Percentiles rank a stretch among this genome's conserved stretches.
Evolutionary conservation across 495 filamentous ascomycete species (phyloP).

Genomic region (Penicillium taxi): DNA sequence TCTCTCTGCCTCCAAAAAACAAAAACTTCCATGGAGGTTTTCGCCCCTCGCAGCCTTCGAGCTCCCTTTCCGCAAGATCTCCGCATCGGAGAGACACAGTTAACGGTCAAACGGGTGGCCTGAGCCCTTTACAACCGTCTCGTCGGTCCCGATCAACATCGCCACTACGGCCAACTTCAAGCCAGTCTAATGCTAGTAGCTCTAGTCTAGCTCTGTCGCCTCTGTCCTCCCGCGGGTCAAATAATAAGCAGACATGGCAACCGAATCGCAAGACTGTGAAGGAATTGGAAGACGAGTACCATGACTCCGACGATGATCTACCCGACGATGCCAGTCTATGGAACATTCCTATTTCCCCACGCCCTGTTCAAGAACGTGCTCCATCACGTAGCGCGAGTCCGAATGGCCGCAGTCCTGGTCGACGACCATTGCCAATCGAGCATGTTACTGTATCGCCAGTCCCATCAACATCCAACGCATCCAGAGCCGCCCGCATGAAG

Average conservation of each 20-base stretch:
- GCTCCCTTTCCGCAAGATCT: constrained; percentile 16
- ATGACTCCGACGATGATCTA: constrained; percentile 85
- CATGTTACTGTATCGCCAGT: constrained; percentile 32
- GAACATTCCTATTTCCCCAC: constrained; percentile 92
- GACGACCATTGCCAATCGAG: constrained; percentile 33
- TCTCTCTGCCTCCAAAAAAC: constrained; percentile 25
- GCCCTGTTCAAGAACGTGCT: constrained; percentile 58
- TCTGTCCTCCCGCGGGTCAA: constrained; percentile 21
- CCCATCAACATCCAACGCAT: constrained; percentile 16
- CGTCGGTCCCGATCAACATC: constrained; percentile 37
- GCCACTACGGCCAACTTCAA: constrained; percentile 28
- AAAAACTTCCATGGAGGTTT: constrained; percentile 23
- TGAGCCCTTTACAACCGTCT: constrained; percentile 22
- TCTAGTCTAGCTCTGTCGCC: constrained; percentile 35
- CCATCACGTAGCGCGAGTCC: constrained; percentile 48
- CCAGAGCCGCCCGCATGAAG: constrained; percentile 28
- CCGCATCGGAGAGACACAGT: constrained; percentile 20
- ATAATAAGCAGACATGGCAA: constrained; percentile 56
- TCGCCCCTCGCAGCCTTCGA: constrained; percentile 14
- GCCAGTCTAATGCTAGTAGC: constrained; percentile 24
- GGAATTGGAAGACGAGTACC: constrained; percentile 78
- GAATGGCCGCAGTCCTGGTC: constrained; percentile 39
- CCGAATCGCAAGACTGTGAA: constrained; percentile 65
- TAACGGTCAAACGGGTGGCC: constrained; percentile 18
- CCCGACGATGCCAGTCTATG: constrained; percentile 86